Evolutionary conservation across 2,329 filamentous ascomycete genomes (phyloP), one percentile per base, ranked within the genome.

Genomic region (Passalora sequoiae): DNA sequence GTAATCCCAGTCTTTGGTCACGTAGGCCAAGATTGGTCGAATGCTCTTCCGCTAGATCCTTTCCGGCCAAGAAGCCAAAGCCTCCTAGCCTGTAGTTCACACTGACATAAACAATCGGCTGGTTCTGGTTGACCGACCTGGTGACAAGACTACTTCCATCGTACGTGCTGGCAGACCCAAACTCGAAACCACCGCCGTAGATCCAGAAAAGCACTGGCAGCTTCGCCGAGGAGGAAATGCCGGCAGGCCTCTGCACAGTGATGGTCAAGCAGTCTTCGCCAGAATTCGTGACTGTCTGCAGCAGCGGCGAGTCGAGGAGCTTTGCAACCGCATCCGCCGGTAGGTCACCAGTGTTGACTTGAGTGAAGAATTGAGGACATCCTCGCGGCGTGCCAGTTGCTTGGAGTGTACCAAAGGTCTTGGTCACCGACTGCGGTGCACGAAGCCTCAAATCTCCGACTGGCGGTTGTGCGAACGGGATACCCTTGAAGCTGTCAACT

Each of bases 401-500:
- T 29, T 78, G 71, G 27, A 83, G 0, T 85, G 60, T 0, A 38
- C 5, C 41, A 70, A 55, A 3, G 67, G 65, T 4, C n/a, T 29
- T 10, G 6, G 72, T 77, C 10, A 85, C 66, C 7, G 73, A 69
- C 57, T 78, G 72, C 1, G 86, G 85, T 4, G 83, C 81, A 58
- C 76, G 81, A 24, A 89, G 73, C 9, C 86, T 78, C 16, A 86
- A 68, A 3, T 69, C 61, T 0, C 81, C 83, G 0, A 75, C 71
- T 0, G 85, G 85, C 1, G 83, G 74, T 47, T 85, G 70, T 3
- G 84, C 84, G 57, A 80, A 91, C 4, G 84, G 85, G 40, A 89
- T 86, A 13, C 81, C 83, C 41, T 75, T 78, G 67, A 45, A 45
- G 22, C 71, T 76, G 42, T 89, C 84, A 13, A 86, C 72, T 13